A percentile compares a stretch with the other conserved stretches of the same genome.
These are phyloP conservation scores for Lactarius hengduanensis DNA, from an alignment of 768 basidiomycete genomes.

Conservation along the genomic window DNA sequence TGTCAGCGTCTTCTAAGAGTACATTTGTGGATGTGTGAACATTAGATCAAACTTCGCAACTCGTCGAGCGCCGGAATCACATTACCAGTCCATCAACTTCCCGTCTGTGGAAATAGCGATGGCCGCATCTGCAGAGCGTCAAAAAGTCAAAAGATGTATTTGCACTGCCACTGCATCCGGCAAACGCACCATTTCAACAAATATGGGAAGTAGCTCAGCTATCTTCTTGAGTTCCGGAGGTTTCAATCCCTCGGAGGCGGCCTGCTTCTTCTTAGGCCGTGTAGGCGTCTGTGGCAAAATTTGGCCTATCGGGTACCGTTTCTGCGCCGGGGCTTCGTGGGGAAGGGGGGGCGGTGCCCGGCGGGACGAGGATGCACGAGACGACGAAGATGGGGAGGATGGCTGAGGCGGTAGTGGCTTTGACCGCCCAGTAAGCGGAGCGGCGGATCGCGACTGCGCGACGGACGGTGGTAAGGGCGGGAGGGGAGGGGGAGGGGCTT, in stretches of 20 bases:
- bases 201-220: conserved; percentile 81
- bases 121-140: conserved; percentile 22
- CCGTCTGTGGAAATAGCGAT: conserved; percentile 14
- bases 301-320: conserved; percentile 7
- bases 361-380: neutral
- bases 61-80: neutral
- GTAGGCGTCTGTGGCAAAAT: conserved; percentile 26
- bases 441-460: conserved; percentile 25
- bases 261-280: conserved; percentile 44
- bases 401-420: conserved; percentile 45
- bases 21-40: neutral
- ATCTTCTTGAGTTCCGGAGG: conserved; percentile 79
- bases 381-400: neutral
- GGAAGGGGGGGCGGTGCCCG: neutral
- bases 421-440: conserved; percentile 31
- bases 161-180: neutral
- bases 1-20: conserved; percentile 6
- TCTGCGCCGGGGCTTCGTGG: conserved; percentile 6
- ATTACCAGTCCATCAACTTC: neutral
- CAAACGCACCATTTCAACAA: conserved; percentile 81
- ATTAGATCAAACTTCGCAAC: neutral
- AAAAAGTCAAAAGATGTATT: neutral
- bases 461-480: conserved; percentile 35
- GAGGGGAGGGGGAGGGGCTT: conserved; percentile 41
- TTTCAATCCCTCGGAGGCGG: conserved; percentile 43